phyloP scores from a whole-genome alignment of 495 filamentous ascomycete genomes.

The Jackrogersella multiformis region DNA sequence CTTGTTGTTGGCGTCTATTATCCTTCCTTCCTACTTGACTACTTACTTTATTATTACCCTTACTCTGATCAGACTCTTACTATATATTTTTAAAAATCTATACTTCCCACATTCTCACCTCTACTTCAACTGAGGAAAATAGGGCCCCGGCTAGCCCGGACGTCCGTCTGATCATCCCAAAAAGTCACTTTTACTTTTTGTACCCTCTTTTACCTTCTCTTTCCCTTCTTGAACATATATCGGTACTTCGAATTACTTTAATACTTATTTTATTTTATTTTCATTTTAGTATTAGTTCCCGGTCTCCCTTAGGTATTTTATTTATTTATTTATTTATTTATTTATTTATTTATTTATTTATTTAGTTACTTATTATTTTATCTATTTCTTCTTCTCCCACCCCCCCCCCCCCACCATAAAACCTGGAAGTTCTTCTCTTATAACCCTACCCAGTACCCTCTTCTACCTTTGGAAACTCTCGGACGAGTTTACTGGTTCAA shows the following conservation, averaged over 20 bases:
- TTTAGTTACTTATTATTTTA: slow-evolving; percentile 6
- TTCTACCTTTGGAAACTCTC: slow-evolving; percentile 29
- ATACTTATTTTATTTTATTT: neutral
- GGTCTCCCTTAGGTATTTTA: neutral
- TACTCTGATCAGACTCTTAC: slow-evolving; percentile 1
- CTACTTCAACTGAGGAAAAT: neutral
- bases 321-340: neutral
- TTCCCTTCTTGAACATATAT: slow-evolving; percentile 8
- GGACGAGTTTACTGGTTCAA: slow-evolving; percentile 42
- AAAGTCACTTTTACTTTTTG: slow-evolving; percentile 9
- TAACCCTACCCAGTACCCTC: slow-evolving; percentile 12
- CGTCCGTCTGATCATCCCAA: slow-evolving; percentile 8
- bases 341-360: slow-evolving; percentile 11
- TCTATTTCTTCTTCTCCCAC: neutral
- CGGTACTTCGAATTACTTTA: slow-evolving; percentile 2
- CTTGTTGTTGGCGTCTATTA: neutral
- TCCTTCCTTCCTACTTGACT: slow-evolving; percentile 8
- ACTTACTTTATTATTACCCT: slow-evolving; percentile 16
- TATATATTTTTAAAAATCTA: neutral
- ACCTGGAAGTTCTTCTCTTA: slow-evolving; percentile 17
- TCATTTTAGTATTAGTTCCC: slow-evolving; percentile 1
- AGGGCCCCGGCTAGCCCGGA: slow-evolving; percentile 4
- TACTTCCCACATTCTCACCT: neutral
- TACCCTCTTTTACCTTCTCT: slow-evolving; percentile 3
- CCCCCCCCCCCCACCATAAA: slow-evolving; percentile 25